phyloP scores from a whole-genome alignment of 169 alveolate species.

The Cryptosporidium sp. region DNA sequence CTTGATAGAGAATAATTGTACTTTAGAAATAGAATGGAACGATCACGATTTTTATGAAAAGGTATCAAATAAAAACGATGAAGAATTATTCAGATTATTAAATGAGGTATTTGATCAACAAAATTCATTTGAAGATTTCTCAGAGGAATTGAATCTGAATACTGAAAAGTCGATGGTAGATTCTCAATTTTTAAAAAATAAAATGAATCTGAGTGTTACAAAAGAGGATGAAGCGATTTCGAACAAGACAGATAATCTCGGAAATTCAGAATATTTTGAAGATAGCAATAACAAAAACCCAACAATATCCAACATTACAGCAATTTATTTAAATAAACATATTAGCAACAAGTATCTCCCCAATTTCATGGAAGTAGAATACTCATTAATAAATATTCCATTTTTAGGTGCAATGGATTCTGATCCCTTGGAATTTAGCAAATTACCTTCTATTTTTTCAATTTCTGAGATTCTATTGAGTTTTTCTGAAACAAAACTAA shows the following conservation, averaged over 20 bases:
- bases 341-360: not conserved
- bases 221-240: not conserved
- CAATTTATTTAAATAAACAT: not conserved
- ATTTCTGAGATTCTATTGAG: slow-evolving; percentile 4
- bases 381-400: slow-evolving; percentile 22
- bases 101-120: slow-evolving; percentile 22
- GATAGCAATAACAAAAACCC: slow-evolving; percentile 1
- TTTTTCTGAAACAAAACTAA: not conserved
- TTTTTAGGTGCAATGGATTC: slow-evolving; percentile 55
- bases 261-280: slow-evolving; percentile 3
- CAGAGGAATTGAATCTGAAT: not conserved
- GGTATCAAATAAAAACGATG: slow-evolving; percentile 35
- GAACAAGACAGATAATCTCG: not conserved
- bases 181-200: not conserved
- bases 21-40: slow-evolving; percentile 59
- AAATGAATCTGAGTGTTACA: not conserved
- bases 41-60: slow-evolving; percentile 63
- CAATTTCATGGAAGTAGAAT: not conserved
- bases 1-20: slow-evolving; percentile 8
- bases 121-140: not conserved
- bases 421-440: slow-evolving; percentile 40
- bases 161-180: not conserved
- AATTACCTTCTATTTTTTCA: slow-evolving; percentile 40
- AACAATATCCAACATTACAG: slow-evolving; percentile 12
- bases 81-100: slow-evolving; percentile 36